Base-by-base conservation (phyloP, 2,329 filamentous ascomycete genomes). In the Onygenales sp. region DNA sequence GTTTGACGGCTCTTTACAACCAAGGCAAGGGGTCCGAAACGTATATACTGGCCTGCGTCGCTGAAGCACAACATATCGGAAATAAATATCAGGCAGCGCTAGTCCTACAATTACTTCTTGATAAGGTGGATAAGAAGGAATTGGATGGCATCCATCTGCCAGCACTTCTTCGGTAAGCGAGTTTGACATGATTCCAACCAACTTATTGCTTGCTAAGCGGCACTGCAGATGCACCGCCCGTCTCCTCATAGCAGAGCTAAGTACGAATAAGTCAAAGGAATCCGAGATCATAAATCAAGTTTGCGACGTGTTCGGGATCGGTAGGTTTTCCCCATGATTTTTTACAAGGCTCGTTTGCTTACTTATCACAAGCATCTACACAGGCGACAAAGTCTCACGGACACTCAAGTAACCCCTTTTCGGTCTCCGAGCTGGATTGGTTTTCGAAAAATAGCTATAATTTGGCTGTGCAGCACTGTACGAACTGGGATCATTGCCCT, bases 371-470 rank as follows among this genome's bases (percentile, higher is more conserved):
- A 70, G 71, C 69, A 67, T 76, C 76, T 14, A 66, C 69, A 2
- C 71, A 73, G 43, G 71, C 75, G 27, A 76, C 68, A 55, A 68
- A 65, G 14, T 70, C 63, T 2, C 72, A 63, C 50, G 72, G 72
- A 58, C 65, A 61, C 42, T 61, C 71, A 14, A 74, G 69, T 35
- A 79, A 69, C 57, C 54, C 77, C 1, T 89, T 90, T 63, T 80
- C 78, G 0, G 54, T 77, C 0, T 66, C 75, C 2, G 89, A 95
- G 61, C 74, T 94, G 3, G 79, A 91, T 59, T 95, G 89, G 89
- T 91, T 95, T 65, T 85, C 84, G 39, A 84, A 84, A 57, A 92
- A 87, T 58, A 79, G 86, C 1, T 95, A 94, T 72, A 94, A 93
- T 59, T 67, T 90, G 6, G 84, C 83, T 0, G 69, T 92, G 4